Percentiles rank a stretch among this genome's conserved stretches.
phyloP scores from a whole-genome alignment of 2,329 filamentous ascomycete genomes.

The Metarhizium anisopliae region DNA sequence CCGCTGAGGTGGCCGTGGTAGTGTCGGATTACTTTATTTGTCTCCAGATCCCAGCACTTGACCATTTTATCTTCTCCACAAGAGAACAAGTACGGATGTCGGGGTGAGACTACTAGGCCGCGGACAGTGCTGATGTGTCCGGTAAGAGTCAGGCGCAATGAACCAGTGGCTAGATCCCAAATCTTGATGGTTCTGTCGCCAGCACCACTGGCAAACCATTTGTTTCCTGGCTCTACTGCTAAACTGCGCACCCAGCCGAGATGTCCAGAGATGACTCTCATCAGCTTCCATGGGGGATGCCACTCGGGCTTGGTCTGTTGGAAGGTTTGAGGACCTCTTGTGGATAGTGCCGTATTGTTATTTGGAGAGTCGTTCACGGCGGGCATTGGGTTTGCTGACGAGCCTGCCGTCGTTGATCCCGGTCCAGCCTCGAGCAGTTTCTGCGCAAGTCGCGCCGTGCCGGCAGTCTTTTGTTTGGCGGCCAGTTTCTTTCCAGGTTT shows the following conservation, averaged over 20 bases:
- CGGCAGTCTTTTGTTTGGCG: constrained; percentile 23
- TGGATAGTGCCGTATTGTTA: constrained; percentile 23
- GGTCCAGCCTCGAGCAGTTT: constrained; percentile 30
- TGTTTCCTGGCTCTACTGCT: constrained; percentile 89
- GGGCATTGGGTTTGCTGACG: not conserved
- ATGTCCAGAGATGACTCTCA: constrained; percentile 94
- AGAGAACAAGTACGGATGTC: constrained; percentile 94
- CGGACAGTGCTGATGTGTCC: constrained; percentile 92
- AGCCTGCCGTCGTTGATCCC: not conserved
- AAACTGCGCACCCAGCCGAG: constrained; percentile 87
- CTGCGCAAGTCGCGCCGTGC: constrained; percentile 36
- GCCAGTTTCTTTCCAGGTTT: constrained; percentile 17
- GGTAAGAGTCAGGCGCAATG: constrained; percentile 76
- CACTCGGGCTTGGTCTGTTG: constrained; percentile 69
- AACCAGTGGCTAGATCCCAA: constrained; percentile 88
- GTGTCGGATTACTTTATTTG: constrained; percentile 97
- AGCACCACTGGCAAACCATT: constrained; percentile 95
- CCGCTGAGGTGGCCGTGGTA: constrained; percentile 96
- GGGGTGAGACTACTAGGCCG: constrained; percentile 81
- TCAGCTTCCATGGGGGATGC: constrained; percentile 97
- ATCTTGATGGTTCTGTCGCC: constrained; percentile 98
- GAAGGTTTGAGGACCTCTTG: constrained; percentile 18
- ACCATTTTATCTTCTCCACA: constrained; percentile 99
- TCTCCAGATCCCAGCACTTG: constrained; percentile 98
- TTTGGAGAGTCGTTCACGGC: not conserved